Evolutionary conservation across 2,329 filamentous ascomycete species (phyloP).

Genomic region (Bretziella fagacearum): DNA sequence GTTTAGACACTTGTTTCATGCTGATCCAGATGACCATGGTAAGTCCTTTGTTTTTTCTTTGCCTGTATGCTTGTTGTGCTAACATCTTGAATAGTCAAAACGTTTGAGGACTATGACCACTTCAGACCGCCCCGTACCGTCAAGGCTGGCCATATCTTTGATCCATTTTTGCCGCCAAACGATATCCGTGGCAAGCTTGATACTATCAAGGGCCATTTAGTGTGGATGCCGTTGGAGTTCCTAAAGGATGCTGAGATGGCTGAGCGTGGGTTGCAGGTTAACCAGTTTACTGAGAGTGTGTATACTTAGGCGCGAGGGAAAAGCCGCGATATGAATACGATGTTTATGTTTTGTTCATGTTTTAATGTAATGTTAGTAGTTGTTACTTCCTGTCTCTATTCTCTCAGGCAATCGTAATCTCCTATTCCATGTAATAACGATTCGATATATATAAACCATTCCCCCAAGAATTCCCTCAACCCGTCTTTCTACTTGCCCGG

Average conservation of each 20-base stretch:
- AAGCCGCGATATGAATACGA: background rate
- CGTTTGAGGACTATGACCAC: conserved; percentile 72
- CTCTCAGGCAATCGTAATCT: too few species aligned
- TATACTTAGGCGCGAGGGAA: conserved; percentile 39
- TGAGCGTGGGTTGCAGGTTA: conserved; percentile 72
- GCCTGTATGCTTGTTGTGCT: conserved; percentile 7
- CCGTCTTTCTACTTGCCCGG: conserved; percentile 6
- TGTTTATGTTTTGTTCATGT: background rate
- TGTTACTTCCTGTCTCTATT: background rate
- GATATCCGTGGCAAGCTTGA: conserved; percentile 63
- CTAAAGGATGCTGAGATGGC: conserved; percentile 75
- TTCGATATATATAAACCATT: too few species aligned
- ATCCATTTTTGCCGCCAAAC: conserved; percentile 54
- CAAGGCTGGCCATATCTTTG: conserved; percentile 75
- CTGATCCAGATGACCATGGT: conserved; percentile 77
- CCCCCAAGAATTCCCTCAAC: too few species aligned
- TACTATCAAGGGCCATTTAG: conserved; percentile 69
- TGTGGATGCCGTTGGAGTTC: conserved; percentile 91
- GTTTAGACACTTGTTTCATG: conserved; percentile 68
- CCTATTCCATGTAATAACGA: too few species aligned
- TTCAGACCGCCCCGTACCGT: conserved; percentile 55
- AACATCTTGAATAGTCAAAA: conserved; percentile 42
- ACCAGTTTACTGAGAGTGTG: conserved; percentile 72
- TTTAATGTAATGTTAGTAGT: background rate
- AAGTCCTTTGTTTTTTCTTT: conserved; percentile 19